Evolutionary conservation across 1,284 basidiomycete species (phyloP).

Genomic region (Pyrrhoderma noxium): DNA sequence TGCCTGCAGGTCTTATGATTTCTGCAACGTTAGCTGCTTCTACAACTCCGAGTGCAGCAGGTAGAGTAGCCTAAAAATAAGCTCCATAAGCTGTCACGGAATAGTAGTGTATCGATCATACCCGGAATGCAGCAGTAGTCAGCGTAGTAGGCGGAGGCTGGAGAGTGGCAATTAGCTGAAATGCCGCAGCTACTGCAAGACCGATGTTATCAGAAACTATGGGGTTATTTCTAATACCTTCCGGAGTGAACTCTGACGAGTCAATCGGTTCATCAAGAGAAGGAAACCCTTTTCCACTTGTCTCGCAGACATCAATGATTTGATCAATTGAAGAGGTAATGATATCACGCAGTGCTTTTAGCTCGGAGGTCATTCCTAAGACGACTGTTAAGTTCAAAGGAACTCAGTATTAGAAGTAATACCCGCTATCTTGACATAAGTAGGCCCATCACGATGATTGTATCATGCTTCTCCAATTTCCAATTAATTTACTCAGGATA

Average conservation of each 20-base stretch:
- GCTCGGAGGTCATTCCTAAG: constrained; percentile 2
- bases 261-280: constrained; percentile 8
- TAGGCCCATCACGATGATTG: too few species aligned
- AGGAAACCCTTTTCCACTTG: constrained; percentile 7
- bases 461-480: too few species aligned
- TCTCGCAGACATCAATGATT: constrained; percentile 7
- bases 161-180: constrained; percentile 9
- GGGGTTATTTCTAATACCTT: constrained; percentile 6
- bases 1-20: constrained; percentile 11
- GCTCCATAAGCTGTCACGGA: not conserved
- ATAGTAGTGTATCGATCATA: not conserved
- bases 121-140: constrained; percentile 6
- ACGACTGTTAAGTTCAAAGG: not conserved
- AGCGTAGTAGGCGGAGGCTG: constrained; percentile 4
- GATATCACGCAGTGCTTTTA: constrained; percentile 13
- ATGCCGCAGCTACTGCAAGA: constrained; percentile 2
- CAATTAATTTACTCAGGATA: too few species aligned
- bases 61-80: constrained; percentile 1
- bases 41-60: constrained; percentile 6
- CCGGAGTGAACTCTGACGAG: constrained; percentile 2
- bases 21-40: constrained; percentile 10
- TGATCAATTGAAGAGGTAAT: constrained; percentile 8
- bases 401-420: too few species aligned
- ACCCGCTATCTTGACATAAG: too few species aligned
- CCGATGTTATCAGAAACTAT: constrained; percentile 1